Conservation (phyloP, 495 filamentous ascomycete species). For the Annulohypoxylon moriforme region DNA sequence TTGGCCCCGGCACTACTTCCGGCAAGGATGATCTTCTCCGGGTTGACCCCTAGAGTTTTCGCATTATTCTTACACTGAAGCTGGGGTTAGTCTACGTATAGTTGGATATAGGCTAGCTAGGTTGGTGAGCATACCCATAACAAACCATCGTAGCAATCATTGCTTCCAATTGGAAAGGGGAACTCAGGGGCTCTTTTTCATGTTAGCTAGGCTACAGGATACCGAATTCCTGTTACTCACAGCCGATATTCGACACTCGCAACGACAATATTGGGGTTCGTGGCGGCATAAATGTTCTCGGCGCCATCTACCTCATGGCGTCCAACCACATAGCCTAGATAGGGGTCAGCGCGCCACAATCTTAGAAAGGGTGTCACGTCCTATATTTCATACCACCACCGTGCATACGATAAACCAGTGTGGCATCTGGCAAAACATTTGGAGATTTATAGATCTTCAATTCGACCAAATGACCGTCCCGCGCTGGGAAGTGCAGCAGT, state of each 20-base stretch:
- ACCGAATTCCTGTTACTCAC: conserved; percentile 9
- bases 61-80: conserved; percentile 41
- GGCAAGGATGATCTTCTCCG: conserved; percentile 40
- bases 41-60: conserved; percentile 35
- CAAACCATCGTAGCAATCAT: conserved; percentile 44
- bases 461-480: conserved; percentile 40
- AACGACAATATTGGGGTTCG: conserved; percentile 39
- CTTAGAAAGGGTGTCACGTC: not conserved
- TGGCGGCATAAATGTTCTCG: conserved; percentile 46
- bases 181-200: conserved; percentile 41
- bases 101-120: not conserved
- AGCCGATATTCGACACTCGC: conserved; percentile 44
- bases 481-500: conserved; percentile 35
- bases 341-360: conserved; percentile 5
- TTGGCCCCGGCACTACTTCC: conserved; percentile 46
- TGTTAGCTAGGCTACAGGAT: conserved; percentile 8
- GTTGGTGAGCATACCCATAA: conserved; percentile 40
- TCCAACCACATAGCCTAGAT: conserved; percentile 41
- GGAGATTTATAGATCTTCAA: conserved; percentile 45
- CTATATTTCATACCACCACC: conserved; percentile 37
- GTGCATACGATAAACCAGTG: conserved; percentile 44
- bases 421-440: conserved; percentile 26
- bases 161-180: conserved; percentile 32
- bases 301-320: conserved; percentile 40
- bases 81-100: conserved; percentile 5